Evolutionary conservation across 768 basidiomycete genomes (phyloP), one percentile per base, ranked within the genome.

Genomic region (Leccinum ochraceum): DNA sequence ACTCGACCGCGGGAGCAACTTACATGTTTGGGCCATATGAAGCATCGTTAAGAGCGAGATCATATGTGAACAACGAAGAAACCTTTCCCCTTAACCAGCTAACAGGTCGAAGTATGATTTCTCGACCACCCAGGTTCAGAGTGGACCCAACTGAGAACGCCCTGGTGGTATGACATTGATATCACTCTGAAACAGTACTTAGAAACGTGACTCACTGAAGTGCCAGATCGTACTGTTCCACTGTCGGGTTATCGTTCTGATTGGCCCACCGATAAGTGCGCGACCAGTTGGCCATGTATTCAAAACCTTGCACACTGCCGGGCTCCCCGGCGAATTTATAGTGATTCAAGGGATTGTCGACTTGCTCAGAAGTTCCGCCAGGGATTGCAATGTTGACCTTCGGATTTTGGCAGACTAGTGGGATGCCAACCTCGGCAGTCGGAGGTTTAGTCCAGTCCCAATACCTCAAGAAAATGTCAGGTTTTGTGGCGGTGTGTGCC

Each of bases 381-480:
- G 61, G 60, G 7, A 44, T 44, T 3, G 4, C 22, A 7, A 66
- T 57, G 3, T 9, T 2, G 14, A 66, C 32, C 3, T 3, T 14
- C 14, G 57, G 1, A 3, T 66, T n/a, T 34, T 63, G 65, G 13
- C 34, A 28, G 22, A 63, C 0, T 16, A 42, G 2, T 0, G 65
- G 65, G 28, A 66, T 59, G 1, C 65, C 65, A 26, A 59, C 61
- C 3, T 36, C 0, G 2, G 48, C 57, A 6, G 57, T 66, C 17
- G n/a, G n/a, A n/a, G n/a, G n/a, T n/a, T n/a, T n/a, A 16, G 60
- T 63, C 65, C 65, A 66, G 30, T 66, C 67, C 67, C 67, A 68
- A 42, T 55, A 68, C 2, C 67, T 68, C 0, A 28, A 51, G 2
- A 36, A 36, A 50, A 53, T 17, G 22, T 56, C 7, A 37, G 36